These are phyloP conservation scores for Coemansia umbellata DNA, from an alignment of 192 early-diverging fungal species.

Conservation along the genomic window DNA sequence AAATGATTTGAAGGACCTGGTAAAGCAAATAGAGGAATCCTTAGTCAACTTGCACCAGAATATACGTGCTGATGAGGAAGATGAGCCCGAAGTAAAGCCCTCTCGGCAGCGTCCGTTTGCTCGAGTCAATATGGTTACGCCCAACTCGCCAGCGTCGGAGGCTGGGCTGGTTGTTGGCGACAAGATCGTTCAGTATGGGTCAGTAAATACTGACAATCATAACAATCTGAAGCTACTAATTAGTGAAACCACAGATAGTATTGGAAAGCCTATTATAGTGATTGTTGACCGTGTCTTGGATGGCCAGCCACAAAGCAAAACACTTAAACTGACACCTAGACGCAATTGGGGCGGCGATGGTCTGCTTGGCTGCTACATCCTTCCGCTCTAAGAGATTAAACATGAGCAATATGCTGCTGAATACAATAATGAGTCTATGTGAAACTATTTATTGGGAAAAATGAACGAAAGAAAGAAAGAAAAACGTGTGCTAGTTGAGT, in stretches of 20 bases:
- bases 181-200: constrained; percentile 23
- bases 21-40: constrained; percentile 54
- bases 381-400: constrained; percentile 26
- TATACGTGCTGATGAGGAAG: background rate
- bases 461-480: too few species aligned
- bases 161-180: constrained; percentile 38
- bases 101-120: constrained; percentile 33
- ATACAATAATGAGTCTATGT: too few species aligned
- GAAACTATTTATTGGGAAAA: too few species aligned
- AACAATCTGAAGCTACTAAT: constrained; percentile 16
- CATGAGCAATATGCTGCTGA: too few species aligned
- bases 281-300: constrained; percentile 33
- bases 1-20: constrained; percentile 57
- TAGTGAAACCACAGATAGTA: constrained; percentile 14
- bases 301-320: constrained; percentile 12
- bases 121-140: constrained; percentile 31
- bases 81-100: background rate
- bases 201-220: constrained; percentile 14
- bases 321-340: constrained; percentile 13
- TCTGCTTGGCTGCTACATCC: constrained; percentile 41
- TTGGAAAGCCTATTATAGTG: constrained; percentile 14
- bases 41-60: constrained; percentile 48
- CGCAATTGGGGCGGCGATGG: constrained; percentile 47
- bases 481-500: too few species aligned
- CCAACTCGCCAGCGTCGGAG: constrained; percentile 31